phyloP scores from a whole-genome alignment of 495 filamentous ascomycete species.

The Aspergillus campestris region DNA sequence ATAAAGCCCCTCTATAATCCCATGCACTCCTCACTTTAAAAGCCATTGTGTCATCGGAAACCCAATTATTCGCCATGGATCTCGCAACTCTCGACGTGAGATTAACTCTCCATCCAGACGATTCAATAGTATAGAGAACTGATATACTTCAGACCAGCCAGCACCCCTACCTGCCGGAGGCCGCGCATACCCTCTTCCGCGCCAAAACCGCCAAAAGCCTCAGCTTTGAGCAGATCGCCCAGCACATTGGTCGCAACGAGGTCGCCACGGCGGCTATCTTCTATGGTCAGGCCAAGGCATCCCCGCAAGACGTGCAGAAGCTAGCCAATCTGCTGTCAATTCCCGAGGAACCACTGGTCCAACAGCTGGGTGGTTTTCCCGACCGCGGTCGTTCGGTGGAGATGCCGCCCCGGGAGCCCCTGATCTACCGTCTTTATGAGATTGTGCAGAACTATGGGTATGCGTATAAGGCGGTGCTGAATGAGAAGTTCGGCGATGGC shows the following conservation, averaged over 20 bases:
- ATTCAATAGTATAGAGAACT: not conserved
- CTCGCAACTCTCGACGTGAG: conserved; percentile 36
- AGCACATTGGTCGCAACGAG: conserved; percentile 72
- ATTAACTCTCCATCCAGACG: not conserved
- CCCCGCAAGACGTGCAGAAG: conserved; percentile 64
- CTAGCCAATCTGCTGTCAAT: conserved; percentile 62
- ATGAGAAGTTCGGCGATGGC: conserved; percentile 98
- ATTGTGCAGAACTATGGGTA: conserved; percentile 98
- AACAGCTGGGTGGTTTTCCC: conserved; percentile 63
- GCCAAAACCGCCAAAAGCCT: conserved; percentile 70
- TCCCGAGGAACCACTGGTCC: conserved; percentile 44
- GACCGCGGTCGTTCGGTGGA: conserved; percentile 77
- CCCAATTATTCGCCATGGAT: conserved; percentile 20
- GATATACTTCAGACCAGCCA: conserved; percentile 23
- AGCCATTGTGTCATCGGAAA: not conserved
- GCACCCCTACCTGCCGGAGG: conserved; percentile 52
- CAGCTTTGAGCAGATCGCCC: conserved; percentile 73
- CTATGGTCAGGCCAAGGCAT: conserved; percentile 84
- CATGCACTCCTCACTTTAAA: not conserved
- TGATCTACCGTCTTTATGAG: conserved; percentile 93
- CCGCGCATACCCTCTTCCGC: conserved; percentile 68
- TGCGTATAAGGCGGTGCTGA: conserved; percentile 91
- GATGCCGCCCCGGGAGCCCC: conserved; percentile 89
- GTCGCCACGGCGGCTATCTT: conserved; percentile 89
- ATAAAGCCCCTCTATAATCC: not conserved